These are phyloP conservation scores for Ophiocordyceps robertsii DNA, from an alignment of 2,329 filamentous ascomycete genomes.

Conservation along the genomic window DNA sequence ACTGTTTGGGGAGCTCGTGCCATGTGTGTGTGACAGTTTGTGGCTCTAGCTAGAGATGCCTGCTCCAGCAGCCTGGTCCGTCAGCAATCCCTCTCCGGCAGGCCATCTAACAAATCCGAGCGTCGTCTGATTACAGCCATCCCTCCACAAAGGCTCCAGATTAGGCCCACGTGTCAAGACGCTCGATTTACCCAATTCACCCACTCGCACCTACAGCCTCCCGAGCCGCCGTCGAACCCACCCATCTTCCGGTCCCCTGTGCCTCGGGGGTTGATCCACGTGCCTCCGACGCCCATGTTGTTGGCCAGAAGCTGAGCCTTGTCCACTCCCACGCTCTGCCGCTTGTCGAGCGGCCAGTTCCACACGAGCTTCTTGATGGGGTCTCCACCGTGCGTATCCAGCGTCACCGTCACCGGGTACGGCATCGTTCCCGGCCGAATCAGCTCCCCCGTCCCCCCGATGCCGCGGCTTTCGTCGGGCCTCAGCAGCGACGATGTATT, in stretches of 20 bases:
- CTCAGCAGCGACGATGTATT: constrained; percentile 26
- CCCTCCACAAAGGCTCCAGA: too few relatives aligned
- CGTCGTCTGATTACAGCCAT: too few relatives aligned
- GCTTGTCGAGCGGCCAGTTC: constrained; percentile 34
- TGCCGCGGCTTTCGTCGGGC: constrained; percentile 13
- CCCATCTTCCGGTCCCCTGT: constrained; percentile 33
- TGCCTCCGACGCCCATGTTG: constrained; percentile 35
- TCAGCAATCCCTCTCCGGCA: too few relatives aligned
- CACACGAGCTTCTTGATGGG: constrained; percentile 37
- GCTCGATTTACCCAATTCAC: constrained; percentile 29
- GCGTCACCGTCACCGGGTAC: constrained; percentile 46
- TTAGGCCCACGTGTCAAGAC: background rate
- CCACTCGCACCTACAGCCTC: constrained; percentile 50
- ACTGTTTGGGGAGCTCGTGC: too few relatives aligned
- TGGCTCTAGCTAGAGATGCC: too few relatives aligned
- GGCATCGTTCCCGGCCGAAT: constrained; percentile 45
- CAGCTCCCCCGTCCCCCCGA: constrained; percentile 14
- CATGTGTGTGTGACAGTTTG: too few relatives aligned
- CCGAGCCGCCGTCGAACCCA: constrained; percentile 49
- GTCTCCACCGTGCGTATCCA: constrained; percentile 50
- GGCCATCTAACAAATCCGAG: too few relatives aligned
- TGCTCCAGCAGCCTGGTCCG: too few relatives aligned
- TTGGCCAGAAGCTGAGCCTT: constrained; percentile 33
- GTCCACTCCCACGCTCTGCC: constrained; percentile 28
- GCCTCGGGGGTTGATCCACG: constrained; percentile 36